Percentiles rank a stretch among this genome's conserved stretches.
Evolutionary conservation across 2,329 filamentous ascomycete genomes (phyloP).

Genomic region (Nemania diffusa): DNA sequence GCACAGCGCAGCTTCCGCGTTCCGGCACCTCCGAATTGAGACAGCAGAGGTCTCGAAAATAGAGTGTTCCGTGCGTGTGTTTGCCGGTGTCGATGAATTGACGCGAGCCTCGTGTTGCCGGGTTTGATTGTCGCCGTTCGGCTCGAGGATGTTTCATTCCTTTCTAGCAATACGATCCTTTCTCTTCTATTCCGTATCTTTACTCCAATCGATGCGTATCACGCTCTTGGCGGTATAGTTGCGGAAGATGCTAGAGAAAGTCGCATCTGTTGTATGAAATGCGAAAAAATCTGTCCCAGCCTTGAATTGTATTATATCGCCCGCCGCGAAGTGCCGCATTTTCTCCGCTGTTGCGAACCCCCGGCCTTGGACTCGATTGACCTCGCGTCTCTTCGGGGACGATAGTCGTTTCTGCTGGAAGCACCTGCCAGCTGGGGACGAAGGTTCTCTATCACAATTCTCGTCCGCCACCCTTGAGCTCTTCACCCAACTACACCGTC

Average conservation of each 20-base stretch:
- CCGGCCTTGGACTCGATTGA: slow-evolving; percentile 35
- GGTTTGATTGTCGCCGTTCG: slow-evolving; percentile 26
- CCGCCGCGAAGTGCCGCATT: slow-evolving; percentile 27
- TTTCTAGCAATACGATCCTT: slow-evolving; percentile 16
- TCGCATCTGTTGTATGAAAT: slow-evolving; percentile 23
- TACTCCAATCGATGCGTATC: slow-evolving; percentile 21
- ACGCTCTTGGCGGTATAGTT: slow-evolving; percentile 12
- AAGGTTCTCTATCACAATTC: slow-evolving; percentile 22
- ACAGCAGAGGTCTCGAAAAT: slow-evolving; percentile 30
- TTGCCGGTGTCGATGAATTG: slow-evolving; percentile 31
- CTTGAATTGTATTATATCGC: slow-evolving; percentile 29
- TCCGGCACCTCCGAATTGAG: slow-evolving; percentile 35
- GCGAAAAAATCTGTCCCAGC: slow-evolving; percentile 13
- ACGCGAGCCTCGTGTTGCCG: slow-evolving; percentile 29
- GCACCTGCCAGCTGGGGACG: slow-evolving; percentile 33
- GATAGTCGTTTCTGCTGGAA: slow-evolving; percentile 36
- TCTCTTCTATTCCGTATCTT: slow-evolving; percentile 2
- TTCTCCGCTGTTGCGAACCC: slow-evolving; percentile 37
- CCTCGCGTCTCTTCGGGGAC: slow-evolving; percentile 33
- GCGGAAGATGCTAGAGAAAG: slow-evolving; percentile 9
- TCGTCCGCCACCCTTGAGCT: slow-evolving; percentile 1
- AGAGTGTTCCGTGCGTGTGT: slow-evolving; percentile 28
- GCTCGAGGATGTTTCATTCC: slow-evolving; percentile 3
- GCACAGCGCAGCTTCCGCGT: slow-evolving; percentile 35
- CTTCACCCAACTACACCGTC: not conserved